Evolutionary conservation across 495 filamentous ascomycete genomes (phyloP), one percentile per base, ranked within the genome.

Genomic region (Neurospora sp.): DNA sequence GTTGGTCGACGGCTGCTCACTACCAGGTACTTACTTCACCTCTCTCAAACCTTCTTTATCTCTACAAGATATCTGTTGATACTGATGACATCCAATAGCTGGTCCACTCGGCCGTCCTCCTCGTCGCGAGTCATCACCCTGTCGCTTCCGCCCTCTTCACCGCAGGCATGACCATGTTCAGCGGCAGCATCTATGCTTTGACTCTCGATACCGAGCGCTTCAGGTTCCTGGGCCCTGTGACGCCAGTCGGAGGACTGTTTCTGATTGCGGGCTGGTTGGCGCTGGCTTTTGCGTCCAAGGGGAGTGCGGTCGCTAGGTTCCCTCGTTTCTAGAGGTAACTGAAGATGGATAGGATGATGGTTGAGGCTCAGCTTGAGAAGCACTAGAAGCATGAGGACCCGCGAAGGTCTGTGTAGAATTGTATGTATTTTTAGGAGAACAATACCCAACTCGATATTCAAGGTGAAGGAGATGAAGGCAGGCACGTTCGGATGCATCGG

Each of bases 101-200:
- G 16, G 78, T 90, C 71, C 89, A 91, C 81, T 87, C 88, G 41
- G 81, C 84, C 69, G 86, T 84, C 60, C 79, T 91, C 70, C 86
- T 90, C 62, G 76, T 89, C 62, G 83, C 81, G 31, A 77, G 78
- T 54, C 76, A 78, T 70, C 81, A 85, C 74, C 79, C 82, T 38
- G 72, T 83, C 66, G 80, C 84, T 18, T 77, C 79, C 44, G 69
- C 73, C n/a, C 76, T 84, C 54, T 82, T 86, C 73, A 81, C 85
- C 5, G 80, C 83, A 31, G 85, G 81, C 83, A 89, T 84, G 81
- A 85, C 78, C 72, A 83, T 90, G 82, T 91, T 91, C 80, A 86
- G 84, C 73, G 89, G 89, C 8, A 86, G 84, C 78, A 83, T 91
- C 71, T 91, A 91, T 78, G 80, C 86, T 20, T 82, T 91, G 18